A percentile compares a stretch with the other conserved stretches of the same genome.
Evolutionary conservation across 768 basidiomycete genomes (phyloP).

Genomic region (Gymnopilus junonius): DNA sequence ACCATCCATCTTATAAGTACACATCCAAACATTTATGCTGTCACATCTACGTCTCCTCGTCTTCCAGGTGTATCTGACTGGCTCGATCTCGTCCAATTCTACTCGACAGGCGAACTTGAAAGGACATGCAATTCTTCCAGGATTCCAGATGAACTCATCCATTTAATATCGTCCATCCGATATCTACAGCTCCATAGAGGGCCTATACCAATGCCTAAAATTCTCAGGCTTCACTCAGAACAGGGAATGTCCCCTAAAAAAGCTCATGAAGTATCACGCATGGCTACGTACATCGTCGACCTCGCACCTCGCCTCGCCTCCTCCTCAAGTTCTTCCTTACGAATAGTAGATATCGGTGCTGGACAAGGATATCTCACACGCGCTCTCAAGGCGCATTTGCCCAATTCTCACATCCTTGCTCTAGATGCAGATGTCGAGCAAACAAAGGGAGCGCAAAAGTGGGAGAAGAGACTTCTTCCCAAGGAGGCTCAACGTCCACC

Average conservation of each 20-base stretch:
- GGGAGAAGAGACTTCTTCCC: slow-evolving; percentile 36
- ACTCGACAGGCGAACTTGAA: neutral
- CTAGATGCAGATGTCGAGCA: slow-evolving; percentile 67
- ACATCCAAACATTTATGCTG: slow-evolving; percentile 48
- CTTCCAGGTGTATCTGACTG: slow-evolving; percentile 10
- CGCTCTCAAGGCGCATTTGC: slow-evolving; percentile 39
- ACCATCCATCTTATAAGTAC: slow-evolving; percentile 39
- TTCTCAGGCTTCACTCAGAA: slow-evolving; percentile 11
- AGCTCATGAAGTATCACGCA: slow-evolving; percentile 68
- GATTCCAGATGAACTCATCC: slow-evolving; percentile 25
- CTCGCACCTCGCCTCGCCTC: slow-evolving; percentile 34
- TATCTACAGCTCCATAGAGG: slow-evolving; percentile 27
- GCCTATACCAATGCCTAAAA: slow-evolving; percentile 22
- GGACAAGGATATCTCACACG: slow-evolving; percentile 79
- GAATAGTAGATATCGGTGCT: slow-evolving; percentile 75
- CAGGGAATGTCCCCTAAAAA: slow-evolving; percentile 80
- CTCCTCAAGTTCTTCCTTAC: slow-evolving; percentile 24
- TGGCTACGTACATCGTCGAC: slow-evolving; percentile 56
- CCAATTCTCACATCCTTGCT: slow-evolving; percentile 56
- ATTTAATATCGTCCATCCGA: slow-evolving; percentile 25
- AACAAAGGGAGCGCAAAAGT: slow-evolving; percentile 57
- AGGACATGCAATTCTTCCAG: neutral
- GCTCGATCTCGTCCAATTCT: slow-evolving; percentile 24
- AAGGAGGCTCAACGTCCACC: slow-evolving; percentile 26
- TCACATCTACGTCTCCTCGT: slow-evolving; percentile 24